A percentile compares a stretch with the other conserved stretches of the same genome.
Conservation (phyloP, 345 rosid species). For the Litchi chinensis region DNA sequence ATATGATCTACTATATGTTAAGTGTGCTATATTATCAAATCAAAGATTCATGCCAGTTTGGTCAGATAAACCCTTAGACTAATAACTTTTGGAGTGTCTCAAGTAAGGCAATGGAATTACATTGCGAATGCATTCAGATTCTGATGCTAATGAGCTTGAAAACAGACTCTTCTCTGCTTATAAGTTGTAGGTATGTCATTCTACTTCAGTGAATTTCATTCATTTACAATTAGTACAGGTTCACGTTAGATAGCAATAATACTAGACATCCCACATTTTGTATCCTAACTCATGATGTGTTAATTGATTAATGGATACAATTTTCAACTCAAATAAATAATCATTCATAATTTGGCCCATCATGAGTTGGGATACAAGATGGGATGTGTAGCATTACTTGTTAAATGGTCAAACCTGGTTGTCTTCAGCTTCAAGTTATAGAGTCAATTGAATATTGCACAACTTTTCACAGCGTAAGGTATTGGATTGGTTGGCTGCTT, state of each 20-base stretch:
- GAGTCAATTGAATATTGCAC: background rate
- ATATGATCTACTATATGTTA: conserved; percentile 43
- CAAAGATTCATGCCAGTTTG: conserved; percentile 49
- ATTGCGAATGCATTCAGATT: background rate
- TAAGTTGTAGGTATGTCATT: background rate
- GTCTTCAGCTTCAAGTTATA: background rate
- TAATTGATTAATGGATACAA: too few species aligned
- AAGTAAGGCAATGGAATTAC: conserved; percentile 11
- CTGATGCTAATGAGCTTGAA: background rate
- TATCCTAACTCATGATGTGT: too few species aligned
- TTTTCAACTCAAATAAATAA: too few species aligned
- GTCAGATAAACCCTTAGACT: conserved; percentile 26
- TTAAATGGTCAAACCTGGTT: background rate
- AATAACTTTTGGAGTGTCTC: conserved; percentile 25
- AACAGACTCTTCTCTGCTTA: background rate
- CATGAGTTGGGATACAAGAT: too few species aligned
- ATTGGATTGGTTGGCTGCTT: background rate
- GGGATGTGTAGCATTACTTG: background rate
- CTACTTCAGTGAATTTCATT: background rate
- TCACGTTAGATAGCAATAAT: too few species aligned
- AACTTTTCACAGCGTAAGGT: background rate
- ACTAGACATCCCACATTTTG: too few species aligned
- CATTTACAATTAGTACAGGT: background rate
- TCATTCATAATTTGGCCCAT: too few species aligned
- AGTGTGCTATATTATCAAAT: conserved; percentile 53